These are phyloP conservation scores for Zoysia pacifica DNA, from an alignment of 176 grass and related monocot genomes.

Conservation along the genomic window DNA sequence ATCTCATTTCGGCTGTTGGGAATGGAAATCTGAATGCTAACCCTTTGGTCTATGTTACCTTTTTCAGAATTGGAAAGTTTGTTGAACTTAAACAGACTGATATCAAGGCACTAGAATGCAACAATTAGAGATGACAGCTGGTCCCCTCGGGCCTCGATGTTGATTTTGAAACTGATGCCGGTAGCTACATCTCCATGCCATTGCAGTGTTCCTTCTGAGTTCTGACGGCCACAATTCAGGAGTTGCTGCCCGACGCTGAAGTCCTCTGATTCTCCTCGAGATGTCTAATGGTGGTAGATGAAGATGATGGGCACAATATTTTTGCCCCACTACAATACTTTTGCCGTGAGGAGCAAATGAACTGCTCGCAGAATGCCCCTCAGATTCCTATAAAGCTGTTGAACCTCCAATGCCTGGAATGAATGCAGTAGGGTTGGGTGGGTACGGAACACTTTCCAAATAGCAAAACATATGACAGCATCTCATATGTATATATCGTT, in stretches of 20 bases:
- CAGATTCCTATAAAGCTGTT: background rate
- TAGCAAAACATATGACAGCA: background rate
- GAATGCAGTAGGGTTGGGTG: background rate
- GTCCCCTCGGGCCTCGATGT: background rate
- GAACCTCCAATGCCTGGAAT: background rate
- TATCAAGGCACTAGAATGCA: constrained; percentile 73
- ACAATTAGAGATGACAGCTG: constrained; percentile 33
- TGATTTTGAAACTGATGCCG: background rate
- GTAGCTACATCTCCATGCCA: background rate
- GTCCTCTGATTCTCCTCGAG: background rate
- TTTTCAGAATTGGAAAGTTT: constrained; percentile 77
- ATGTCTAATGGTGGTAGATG: background rate
- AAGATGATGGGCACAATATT: background rate
- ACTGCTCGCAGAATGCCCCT: background rate
- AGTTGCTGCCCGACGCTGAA: background rate
- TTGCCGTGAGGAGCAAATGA: constrained; percentile 19
- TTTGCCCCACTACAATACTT: too few relatives aligned
- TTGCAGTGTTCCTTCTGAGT: background rate
- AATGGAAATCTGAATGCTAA: constrained; percentile 13
- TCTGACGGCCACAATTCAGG: background rate
- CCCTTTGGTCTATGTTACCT: constrained; percentile 33
- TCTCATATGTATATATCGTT: constrained; percentile 1
- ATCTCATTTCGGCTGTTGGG: background rate
- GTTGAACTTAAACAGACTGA: constrained; percentile 85
- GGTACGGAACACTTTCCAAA: background rate